phyloP scores from a whole-genome alignment of 345 rosid species.

The Arabidopsis arenosa region DNA sequence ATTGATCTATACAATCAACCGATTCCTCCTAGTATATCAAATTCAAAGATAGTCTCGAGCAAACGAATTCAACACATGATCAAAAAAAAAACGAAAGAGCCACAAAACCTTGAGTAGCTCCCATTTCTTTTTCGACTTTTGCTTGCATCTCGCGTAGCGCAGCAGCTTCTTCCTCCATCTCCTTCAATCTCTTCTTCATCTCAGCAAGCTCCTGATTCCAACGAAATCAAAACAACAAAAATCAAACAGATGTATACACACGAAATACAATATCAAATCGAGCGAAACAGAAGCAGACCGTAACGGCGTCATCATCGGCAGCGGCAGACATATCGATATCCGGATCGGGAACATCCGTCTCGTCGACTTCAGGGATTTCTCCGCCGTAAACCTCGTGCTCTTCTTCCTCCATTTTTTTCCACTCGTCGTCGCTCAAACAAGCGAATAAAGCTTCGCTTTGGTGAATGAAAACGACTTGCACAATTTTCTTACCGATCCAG shows the following conservation, averaged over 20 bases:
- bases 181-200: constrained; percentile 7
- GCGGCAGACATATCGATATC: not conserved
- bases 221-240: not conserved
- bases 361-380: constrained; percentile 16
- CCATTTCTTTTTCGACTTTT: constrained; percentile 11
- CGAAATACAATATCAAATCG: not conserved
- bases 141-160: constrained; percentile 12
- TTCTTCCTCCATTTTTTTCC: not conserved
- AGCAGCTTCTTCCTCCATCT: constrained; percentile 10
- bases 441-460: not conserved
- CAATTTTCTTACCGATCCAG: not conserved
- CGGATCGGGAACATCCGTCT: not conserved
- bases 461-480: not conserved
- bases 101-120: constrained; percentile 5
- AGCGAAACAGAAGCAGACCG: not conserved
- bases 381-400: constrained; percentile 18
- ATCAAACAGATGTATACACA: not conserved
- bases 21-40: not conserved
- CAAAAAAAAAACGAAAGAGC: not conserved
- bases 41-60: not conserved
- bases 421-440: constrained; percentile 1
- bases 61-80: not conserved
- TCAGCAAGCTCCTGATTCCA: constrained; percentile 2
- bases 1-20: not conserved
- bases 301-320: not conserved